Conservation (phyloP, 1,139 yeast genomes). For the Taphrina populina region DNA sequence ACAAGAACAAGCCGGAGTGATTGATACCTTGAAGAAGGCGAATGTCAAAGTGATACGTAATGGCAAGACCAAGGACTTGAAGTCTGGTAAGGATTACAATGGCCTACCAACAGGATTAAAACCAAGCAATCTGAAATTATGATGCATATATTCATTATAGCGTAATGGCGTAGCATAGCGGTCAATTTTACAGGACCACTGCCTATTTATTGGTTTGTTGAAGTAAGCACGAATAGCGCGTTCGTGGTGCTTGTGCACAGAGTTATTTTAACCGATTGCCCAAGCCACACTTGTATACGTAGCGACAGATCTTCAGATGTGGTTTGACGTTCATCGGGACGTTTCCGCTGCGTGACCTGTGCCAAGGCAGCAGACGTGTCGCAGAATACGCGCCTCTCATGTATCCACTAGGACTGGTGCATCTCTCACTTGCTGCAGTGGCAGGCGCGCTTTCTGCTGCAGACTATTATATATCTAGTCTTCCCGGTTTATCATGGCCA, state of each 20-base stretch:
- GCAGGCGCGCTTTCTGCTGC: slow-evolving; percentile 41
- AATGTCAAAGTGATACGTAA: slow-evolving; percentile 77
- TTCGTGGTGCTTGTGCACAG: no score
- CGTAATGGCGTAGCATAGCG: slow-evolving; percentile 1
- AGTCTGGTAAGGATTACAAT: slow-evolving; percentile 62
- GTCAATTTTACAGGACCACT: no score
- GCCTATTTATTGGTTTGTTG: no score
- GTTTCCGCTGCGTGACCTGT: no score
- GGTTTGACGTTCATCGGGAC: no score
- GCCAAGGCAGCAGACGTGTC: no score
- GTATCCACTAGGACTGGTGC: no score
- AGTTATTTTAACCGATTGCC: no score
- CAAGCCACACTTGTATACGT: no score
- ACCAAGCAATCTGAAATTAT: slow-evolving; percentile 10
- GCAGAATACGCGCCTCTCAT: no score
- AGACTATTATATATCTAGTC: slow-evolving; percentile 45
- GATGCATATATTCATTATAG: neutral
- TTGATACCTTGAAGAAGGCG: slow-evolving; percentile 70
- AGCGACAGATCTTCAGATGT: no score
- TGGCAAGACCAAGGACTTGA: slow-evolving; percentile 73
- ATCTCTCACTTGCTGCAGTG: neutral
- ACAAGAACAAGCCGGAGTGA: slow-evolving; percentile 46
- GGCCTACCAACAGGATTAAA: slow-evolving; percentile 36
- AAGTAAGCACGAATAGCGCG: no score
- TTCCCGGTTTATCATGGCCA: slow-evolving; percentile 45